Base-by-base conservation (phyloP, 352 stramenopile genomes). In the Globisporangium nunn region DNA sequence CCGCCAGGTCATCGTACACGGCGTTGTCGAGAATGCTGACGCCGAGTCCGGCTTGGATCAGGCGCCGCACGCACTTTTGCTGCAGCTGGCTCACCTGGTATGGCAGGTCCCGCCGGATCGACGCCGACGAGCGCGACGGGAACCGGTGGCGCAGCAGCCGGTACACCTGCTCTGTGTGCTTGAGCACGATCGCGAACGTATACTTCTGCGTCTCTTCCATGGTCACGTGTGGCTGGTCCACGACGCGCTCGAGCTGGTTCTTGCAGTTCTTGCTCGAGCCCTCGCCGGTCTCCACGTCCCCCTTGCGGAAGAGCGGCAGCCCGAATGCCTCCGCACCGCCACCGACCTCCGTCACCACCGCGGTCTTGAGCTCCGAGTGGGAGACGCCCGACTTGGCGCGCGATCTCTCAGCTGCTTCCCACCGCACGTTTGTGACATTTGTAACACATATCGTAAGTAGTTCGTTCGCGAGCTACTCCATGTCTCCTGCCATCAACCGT, bases 121-220 rank as follows among this genome's bases (percentile, higher is more conserved):
- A 90, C 10, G 75, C 64, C 7, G 77, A 60, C 15, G 76, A 87
- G 28, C 85, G 83, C 17, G 81, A 88, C 48, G 80, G 81, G 59
- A 92, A 92, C 48, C 82, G 71, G 7, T 68, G 63, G 12, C 75
- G 73, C 46, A 95, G 48, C 2, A 93, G 62, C 6, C 75, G 60
- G 44, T 84, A 85, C 29, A 95, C 74, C 65, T 95, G 82, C 40
- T 88, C 66, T 37, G 82, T 91, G 65, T 92, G 81, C 55, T 85
- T 81, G 2, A 95, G 63, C n/a, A 95, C 74, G 46, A 95, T 77
- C 3, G 85, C 82, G 60, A 95, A 95, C 33, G 85, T 95, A 63
- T 95, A 95, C 68, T 92, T 92, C 52, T 95, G 85, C 50, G 81
- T 74, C 64, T 95, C 85, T 37, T 95, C 78, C 41, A 95, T 90